These are phyloP conservation scores for Magnusiomyces suaveolens DNA, from an alignment of 1,139 yeast genomes.

Conservation along the genomic window DNA sequence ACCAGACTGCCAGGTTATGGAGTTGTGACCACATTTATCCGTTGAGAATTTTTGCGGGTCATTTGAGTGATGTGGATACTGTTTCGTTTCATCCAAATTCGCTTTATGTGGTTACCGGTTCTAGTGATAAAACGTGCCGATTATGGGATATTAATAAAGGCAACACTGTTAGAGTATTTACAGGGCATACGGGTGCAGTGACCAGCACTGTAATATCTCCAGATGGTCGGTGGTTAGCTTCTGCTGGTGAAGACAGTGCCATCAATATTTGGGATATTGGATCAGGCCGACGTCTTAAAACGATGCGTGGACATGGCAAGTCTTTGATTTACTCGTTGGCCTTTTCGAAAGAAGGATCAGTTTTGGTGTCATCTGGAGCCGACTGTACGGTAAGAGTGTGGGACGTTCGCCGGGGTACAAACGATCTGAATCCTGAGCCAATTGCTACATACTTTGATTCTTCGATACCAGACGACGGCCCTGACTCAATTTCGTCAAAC, in stretches of 20 bases:
- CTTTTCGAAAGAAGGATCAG: slow-evolving; percentile 80
- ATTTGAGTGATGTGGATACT: slow-evolving; percentile 90
- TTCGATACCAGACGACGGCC: neutral
- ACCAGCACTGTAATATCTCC: slow-evolving; percentile 85
- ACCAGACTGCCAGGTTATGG: slow-evolving; percentile 96
- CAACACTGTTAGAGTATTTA: slow-evolving; percentile 78
- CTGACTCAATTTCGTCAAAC: neutral
- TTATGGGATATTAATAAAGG: slow-evolving; percentile 97
- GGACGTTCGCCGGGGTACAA: slow-evolving; percentile 83
- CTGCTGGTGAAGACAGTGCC: slow-evolving; percentile 88
- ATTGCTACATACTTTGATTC: slow-evolving; percentile 39
- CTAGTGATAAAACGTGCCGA: slow-evolving; percentile 88
- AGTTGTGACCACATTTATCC: slow-evolving; percentile 97
- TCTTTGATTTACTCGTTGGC: slow-evolving; percentile 77
- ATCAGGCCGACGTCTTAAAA: slow-evolving; percentile 72
- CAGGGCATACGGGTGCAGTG: slow-evolving; percentile 87
- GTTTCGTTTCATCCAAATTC: slow-evolving; percentile 96
- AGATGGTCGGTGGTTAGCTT: slow-evolving; percentile 93
- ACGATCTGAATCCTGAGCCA: slow-evolving; percentile 73
- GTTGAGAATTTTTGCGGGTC: slow-evolving; percentile 92
- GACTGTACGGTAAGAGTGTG: slow-evolving; percentile 91
- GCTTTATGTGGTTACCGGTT: slow-evolving; percentile 86
- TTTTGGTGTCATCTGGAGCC: slow-evolving; percentile 85
- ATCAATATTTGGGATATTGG: slow-evolving; percentile 94
- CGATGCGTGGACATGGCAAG: slow-evolving; percentile 81